Base-by-base conservation (phyloP, 768 basidiomycete genomes). In the Cystofilobasidium macerans region DNA sequence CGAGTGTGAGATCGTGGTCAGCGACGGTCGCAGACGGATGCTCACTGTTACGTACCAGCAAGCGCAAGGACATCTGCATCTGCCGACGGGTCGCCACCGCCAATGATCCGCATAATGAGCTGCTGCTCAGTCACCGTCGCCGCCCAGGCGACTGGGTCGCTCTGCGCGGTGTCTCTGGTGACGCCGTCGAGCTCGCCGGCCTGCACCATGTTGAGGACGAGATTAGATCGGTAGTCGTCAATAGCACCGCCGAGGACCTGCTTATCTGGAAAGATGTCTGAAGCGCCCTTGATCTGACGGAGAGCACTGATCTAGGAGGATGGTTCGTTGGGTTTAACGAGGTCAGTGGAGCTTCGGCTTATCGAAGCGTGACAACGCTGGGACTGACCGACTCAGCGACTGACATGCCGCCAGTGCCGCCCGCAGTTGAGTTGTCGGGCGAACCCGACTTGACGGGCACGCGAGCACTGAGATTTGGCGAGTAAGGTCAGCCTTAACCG, bases 91-190 rank as follows among this genome's bases (percentile, higher is more conserved):
- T 82, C 81, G 42, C 91, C 86, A 32, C 80, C 84, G 72, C 87
- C 86, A 24, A 99, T 81, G 75, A 97, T 91, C 73, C 85, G 84
- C 87, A 98, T 87, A 69, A 99, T 86, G 87, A 95, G 89, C 77
- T 97, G 66, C 57, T 68, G 66, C 11, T 68, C 66, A 3, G 66
- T 43, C 20, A 62, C 54, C 12, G 53, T 56, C 12, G 60, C 54
- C 3, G 32, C 51, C 51, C 59, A 61, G 6, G 60, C 11, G 14
- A 38, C 66, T 16, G 66, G 38, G 36, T 38, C 57, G 7, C 22
- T 26, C 28, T 45, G 63, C 40, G 42, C 60, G 14, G 24, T 42
- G 33, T 67, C 59, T 30, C 32, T 54, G n/a, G 36, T 61, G 42
- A 43, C 14, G 45, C n/a, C 72, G 38, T 73, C 74, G 40, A 73